Conservation (phyloP, 1,284 basidiomycete species). For the Stereum hirsutum region DNA sequence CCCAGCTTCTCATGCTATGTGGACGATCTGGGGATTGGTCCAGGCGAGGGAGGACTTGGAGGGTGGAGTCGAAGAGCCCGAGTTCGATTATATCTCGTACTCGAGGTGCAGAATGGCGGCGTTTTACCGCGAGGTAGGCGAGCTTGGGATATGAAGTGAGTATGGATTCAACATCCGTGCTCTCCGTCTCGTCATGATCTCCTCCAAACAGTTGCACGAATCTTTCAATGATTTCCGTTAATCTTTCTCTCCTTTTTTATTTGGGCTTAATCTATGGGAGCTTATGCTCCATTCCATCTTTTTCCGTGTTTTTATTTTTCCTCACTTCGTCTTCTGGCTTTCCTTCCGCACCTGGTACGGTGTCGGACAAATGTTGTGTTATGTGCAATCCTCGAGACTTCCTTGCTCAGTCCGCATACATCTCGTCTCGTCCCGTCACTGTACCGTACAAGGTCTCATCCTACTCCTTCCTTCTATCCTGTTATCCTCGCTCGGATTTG, state of each 20-base stretch:
- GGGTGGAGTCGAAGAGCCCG: conserved; percentile 43
- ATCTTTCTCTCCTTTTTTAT: conserved; percentile 3
- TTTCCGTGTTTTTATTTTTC: too few species aligned
- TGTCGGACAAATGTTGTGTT: too few species aligned
- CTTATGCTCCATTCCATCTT: too few species aligned
- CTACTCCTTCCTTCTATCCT: too few species aligned
- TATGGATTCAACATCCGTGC: conserved; percentile 12
- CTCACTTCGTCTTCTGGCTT: too few species aligned
- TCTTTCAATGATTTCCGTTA: background rate
- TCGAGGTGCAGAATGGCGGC: conserved; percentile 53
- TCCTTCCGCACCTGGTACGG: too few species aligned
- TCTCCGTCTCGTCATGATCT: conserved; percentile 6
- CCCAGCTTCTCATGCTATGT: conserved; percentile 81
- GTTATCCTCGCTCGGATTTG: too few species aligned
- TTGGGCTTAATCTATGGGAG: background rate
- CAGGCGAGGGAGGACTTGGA: conserved; percentile 80
- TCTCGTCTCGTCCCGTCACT: too few species aligned
- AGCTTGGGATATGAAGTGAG: conserved; percentile 34
- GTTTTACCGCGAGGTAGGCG: conserved; percentile 49
- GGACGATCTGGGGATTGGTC: conserved; percentile 89
- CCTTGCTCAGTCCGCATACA: too few species aligned
- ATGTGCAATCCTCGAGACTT: too few species aligned
- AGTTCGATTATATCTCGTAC: conserved; percentile 76
- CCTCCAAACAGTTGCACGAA: too few species aligned
- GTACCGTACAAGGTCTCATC: too few species aligned